A percentile compares a stretch with the other conserved stretches of the same genome.
Conservation (phyloP, 1,139 yeast species). For the Yarrowia galli region DNA sequence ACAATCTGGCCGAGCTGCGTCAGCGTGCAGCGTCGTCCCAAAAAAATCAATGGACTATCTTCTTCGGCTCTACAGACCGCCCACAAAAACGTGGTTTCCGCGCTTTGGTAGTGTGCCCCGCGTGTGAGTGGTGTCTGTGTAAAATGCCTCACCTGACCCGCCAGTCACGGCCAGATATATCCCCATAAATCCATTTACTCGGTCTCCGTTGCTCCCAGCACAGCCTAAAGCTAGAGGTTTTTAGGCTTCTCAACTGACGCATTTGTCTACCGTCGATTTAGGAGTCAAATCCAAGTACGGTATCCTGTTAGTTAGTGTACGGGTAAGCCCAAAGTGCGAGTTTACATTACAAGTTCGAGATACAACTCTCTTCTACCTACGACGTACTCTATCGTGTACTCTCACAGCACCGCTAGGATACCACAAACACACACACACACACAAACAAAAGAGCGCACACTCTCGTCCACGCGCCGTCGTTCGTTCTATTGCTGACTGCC, state of each 20-base stretch:
- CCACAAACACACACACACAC: too few species aligned
- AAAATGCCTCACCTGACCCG: too few species aligned
- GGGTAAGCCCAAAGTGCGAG: not conserved
- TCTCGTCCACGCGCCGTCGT: too few species aligned
- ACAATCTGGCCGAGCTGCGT: constrained; percentile 3
- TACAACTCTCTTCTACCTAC: too few species aligned
- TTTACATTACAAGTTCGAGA: too few species aligned
- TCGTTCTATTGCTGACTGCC: too few species aligned
- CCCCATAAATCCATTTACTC: constrained; percentile 1
- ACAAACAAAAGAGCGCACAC: too few species aligned
- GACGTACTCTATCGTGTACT: too few species aligned
- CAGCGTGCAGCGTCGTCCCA: not conserved
- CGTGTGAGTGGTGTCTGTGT: too few species aligned
- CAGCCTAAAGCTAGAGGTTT: constrained; percentile 20
- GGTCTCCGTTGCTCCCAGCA: constrained; percentile 32
- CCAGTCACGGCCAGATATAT: not conserved
- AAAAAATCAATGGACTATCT: not conserved
- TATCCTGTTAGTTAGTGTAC: not conserved
- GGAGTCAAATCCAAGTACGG: constrained; percentile 1
- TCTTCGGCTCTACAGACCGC: not conserved
- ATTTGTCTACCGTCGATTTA: not conserved
- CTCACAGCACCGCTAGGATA: too few species aligned
- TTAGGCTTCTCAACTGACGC: not conserved
- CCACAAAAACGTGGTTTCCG: not conserved
- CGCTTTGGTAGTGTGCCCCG: too few species aligned